Base-by-base conservation (phyloP, 257 asterid species). In the Prunella vulgaris region DNA sequence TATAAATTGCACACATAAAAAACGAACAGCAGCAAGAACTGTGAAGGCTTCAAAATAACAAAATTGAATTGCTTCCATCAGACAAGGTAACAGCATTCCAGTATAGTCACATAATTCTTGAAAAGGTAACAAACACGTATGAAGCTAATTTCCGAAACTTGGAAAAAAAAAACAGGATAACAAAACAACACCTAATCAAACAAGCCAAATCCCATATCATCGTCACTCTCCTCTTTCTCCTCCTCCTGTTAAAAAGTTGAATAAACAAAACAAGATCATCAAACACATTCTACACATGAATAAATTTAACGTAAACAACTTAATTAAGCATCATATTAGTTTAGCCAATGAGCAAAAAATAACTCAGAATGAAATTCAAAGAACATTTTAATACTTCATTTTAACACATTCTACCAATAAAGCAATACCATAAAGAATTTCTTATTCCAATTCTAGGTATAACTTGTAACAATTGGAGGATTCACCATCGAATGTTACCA, bases 141-240 rank as follows among this genome's bases (percentile, higher is more conserved):
- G 27, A 58, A 49, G 51, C 38, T 49, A 64, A 64, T 12, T 56
- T 42, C 10, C 0, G 25, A 24, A 35, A 61, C 52, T 35, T 18
- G n/a, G 18, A 35, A 37, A 33, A 61, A 24, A 56, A 6, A 17
- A 61, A 35, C 20, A 20, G 10, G 2, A 60, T 33, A 32, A 15
- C 5, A 61, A 15, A 32, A 30, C 4, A 0, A 10, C 5, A 18
- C 79, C 71, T 80, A 82, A 69, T 82, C 90, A n/a, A 85, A 85
- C 78, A 82, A 78, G 73, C 83, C 64, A 71, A 85, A 82, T 1
- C 84, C 86, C 87, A 80, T 78, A 28, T 85, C 87, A 0, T 85
- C 87, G 3, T 85, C 87, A 32, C 84, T 80, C 67, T 82, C 90
- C 51, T 85, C 90, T 72, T 82, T 85, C 7, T 81, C 66, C 62